Conservation (phyloP, 352 stramenopile genomes). For the Phytophthora constricta region DNA sequence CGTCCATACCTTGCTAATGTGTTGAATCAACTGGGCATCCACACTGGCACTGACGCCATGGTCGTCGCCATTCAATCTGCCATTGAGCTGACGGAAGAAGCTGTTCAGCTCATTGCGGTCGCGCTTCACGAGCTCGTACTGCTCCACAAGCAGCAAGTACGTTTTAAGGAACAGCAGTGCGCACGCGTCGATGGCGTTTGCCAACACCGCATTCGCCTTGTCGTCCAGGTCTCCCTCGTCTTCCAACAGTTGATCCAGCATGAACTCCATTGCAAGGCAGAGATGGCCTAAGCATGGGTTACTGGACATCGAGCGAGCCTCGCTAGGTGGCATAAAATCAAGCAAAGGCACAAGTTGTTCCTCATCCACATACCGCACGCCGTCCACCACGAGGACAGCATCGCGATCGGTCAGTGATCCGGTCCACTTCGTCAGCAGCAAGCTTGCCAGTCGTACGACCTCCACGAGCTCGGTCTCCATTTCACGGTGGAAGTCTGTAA, state of each 20-base stretch:
- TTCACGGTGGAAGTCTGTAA: slow-evolving; percentile 47
- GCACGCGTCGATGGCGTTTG: slow-evolving; percentile 58
- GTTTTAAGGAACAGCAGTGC: slow-evolving; percentile 75
- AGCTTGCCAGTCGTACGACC: slow-evolving; percentile 46
- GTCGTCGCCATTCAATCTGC: slow-evolving; percentile 23
- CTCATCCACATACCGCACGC: slow-evolving; percentile 57
- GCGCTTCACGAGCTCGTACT: slow-evolving; percentile 44
- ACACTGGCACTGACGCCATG: slow-evolving; percentile 8
- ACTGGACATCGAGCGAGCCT: slow-evolving; percentile 57
- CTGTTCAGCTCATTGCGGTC: slow-evolving; percentile 49
- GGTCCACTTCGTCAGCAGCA: slow-evolving; percentile 68
- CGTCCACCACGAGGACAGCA: slow-evolving; percentile 53
- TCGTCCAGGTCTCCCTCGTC: slow-evolving; percentile 25
- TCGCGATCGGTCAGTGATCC: slow-evolving; percentile 39
- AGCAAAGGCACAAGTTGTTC: slow-evolving; percentile 68
- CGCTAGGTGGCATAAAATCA: slow-evolving; percentile 43
- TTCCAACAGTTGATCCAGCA: slow-evolving; percentile 53
- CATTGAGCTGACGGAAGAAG: slow-evolving; percentile 47
- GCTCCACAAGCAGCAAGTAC: slow-evolving; percentile 59
- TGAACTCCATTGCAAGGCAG: slow-evolving; percentile 69
- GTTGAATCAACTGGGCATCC: slow-evolving; percentile 29
- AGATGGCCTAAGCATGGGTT: slow-evolving; percentile 62
- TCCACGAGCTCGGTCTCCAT: slow-evolving; percentile 61
- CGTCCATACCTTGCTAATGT: slow-evolving; percentile 37
- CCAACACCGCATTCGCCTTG: slow-evolving; percentile 11